Evolutionary conservation across 2,329 filamentous ascomycete species (phyloP), one percentile per base, ranked within the genome.

Genomic region (Thermoascus crustaceus): DNA sequence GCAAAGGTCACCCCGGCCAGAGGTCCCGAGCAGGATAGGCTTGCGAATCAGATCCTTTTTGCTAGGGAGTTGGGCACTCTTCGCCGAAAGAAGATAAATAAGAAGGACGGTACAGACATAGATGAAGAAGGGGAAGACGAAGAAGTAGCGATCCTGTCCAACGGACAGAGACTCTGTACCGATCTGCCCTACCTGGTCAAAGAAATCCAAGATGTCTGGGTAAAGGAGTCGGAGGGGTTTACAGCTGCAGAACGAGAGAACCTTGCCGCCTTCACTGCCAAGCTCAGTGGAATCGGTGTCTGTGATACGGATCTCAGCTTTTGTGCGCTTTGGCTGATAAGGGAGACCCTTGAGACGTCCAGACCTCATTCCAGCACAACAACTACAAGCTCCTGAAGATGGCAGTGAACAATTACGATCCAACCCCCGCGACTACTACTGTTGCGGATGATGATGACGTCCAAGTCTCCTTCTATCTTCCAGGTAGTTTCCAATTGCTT

Each of bases 21-120:
- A 20, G 37, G 32, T 11, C 26, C 38, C 9, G 33, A 37, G 27
- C 38, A 32, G 5, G 38, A 40, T 20, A 17, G 38, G 32, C 38
- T 40, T 7, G 34, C 26, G 7, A 32, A 20, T 24, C 33, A 37
- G 9, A 26, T 40, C 8, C 19, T 40, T 5, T 8, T 31, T 17
- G 29, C 32, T 17, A 29, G 38, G 14, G 38, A 37, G 14, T 21
- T 35, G 2, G 23, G 33, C 7, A 21, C 16, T 4, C 8, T 29
- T 22, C 18, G 7, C 20, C 21, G 22, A 10, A 29, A 29, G 14
- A 29, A 27, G 8, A n/a, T n/a, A n/a, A n/a, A n/a, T n/a, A 21
- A 27, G 18, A 7, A 29, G n/a, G 33, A 17, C 16, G 9, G 11
- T 24, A 4, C 22, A 14, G 9, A 11, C 18, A 10, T 6, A 3